phyloP scores from a whole-genome alignment of 2,329 filamentous ascomycete genomes.

The Fusarium multiceps region DNA sequence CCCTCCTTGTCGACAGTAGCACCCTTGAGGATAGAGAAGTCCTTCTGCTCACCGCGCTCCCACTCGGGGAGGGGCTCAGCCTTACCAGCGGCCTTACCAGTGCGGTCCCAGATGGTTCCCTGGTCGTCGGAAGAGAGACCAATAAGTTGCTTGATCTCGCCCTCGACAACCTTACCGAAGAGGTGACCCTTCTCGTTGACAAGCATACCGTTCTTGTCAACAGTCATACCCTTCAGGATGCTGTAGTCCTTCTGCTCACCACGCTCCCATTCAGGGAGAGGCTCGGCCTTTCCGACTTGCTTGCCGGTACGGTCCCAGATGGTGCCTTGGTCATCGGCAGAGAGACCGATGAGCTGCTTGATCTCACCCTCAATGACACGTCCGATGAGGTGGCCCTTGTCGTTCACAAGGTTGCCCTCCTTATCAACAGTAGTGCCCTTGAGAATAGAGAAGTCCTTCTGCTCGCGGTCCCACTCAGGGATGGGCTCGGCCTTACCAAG shows the following conservation, averaged over 20 bases:
- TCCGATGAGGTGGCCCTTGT: slow-evolving; percentile 66
- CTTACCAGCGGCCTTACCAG: slow-evolving; percentile 72
- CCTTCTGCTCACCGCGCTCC: slow-evolving; percentile 57
- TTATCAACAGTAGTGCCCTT: slow-evolving; percentile 69
- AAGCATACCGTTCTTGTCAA: slow-evolving; percentile 70
- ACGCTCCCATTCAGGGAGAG: slow-evolving; percentile 66
- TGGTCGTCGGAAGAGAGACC: slow-evolving; percentile 74
- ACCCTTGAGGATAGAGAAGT: slow-evolving; percentile 35
- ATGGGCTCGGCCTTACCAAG: slow-evolving; percentile 76
- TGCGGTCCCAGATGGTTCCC: slow-evolving; percentile 73
- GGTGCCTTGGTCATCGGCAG: slow-evolving; percentile 74
- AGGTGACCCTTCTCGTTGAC: slow-evolving; percentile 64
- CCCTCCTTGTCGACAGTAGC: slow-evolving; percentile 59
- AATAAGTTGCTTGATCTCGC: slow-evolving; percentile 72
- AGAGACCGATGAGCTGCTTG: slow-evolving; percentile 71
- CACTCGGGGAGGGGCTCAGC: slow-evolving; percentile 71
- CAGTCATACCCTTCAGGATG: slow-evolving; percentile 59
- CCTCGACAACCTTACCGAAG: slow-evolving; percentile 73
- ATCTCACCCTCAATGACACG: slow-evolving; percentile 71
- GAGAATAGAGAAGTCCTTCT: slow-evolving; percentile 35
- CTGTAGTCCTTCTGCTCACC: slow-evolving; percentile 48
- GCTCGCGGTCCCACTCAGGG: slow-evolving; percentile 60
- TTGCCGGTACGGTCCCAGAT: slow-evolving; percentile 72
- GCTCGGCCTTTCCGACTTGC: slow-evolving; percentile 72
- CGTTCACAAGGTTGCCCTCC: slow-evolving; percentile 66